These are phyloP conservation scores for Epithemia pelagica DNA, from an alignment of 108 stramenopile genomes.

Conservation along the genomic window DNA sequence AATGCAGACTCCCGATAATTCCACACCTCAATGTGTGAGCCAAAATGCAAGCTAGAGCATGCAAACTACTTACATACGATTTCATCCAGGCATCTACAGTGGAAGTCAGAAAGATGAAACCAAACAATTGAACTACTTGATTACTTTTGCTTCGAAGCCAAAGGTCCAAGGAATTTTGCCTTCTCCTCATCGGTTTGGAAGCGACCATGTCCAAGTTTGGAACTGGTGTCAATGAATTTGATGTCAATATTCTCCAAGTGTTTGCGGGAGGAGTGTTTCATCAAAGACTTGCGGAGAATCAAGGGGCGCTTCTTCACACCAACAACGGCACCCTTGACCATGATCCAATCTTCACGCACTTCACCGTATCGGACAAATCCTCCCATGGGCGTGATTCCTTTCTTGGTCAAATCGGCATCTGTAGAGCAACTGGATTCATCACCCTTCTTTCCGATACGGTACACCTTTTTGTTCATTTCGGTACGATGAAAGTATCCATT, in stretches of 20 bases:
- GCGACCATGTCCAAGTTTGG: slow-evolving; percentile 99
- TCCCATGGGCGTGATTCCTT: slow-evolving; percentile 98
- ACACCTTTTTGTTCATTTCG: slow-evolving; percentile 99
- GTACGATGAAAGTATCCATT: slow-evolving; percentile 99
- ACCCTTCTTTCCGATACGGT: slow-evolving; percentile 98
- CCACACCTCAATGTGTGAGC: too few relatives aligned
- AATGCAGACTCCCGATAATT: too few relatives aligned
- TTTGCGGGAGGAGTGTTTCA: slow-evolving; percentile 87
- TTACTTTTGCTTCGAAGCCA: slow-evolving; percentile 87
- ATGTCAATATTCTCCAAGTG: slow-evolving; percentile 95
- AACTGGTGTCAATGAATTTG: slow-evolving; percentile 99
- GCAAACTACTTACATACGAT: too few relatives aligned
- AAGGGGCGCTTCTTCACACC: slow-evolving; percentile 98
- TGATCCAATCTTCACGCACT: slow-evolving; percentile 98
- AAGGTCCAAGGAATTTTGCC: slow-evolving; percentile 96
- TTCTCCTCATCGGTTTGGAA: slow-evolving; percentile 99
- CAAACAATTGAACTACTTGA: not conserved
- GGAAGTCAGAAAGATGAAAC: not conserved
- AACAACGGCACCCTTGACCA: slow-evolving; percentile 98
- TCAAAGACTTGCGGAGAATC: slow-evolving; percentile 94
- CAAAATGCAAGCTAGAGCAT: too few relatives aligned
- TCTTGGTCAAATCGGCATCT: slow-evolving; percentile 96
- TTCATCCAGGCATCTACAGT: not conserved
- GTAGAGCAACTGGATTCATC: slow-evolving; percentile 92
- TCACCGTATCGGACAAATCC: slow-evolving; percentile 97